Evolutionary conservation across 306 rosid species (phyloP).

Genomic region (Acmispon strigosus): DNA sequence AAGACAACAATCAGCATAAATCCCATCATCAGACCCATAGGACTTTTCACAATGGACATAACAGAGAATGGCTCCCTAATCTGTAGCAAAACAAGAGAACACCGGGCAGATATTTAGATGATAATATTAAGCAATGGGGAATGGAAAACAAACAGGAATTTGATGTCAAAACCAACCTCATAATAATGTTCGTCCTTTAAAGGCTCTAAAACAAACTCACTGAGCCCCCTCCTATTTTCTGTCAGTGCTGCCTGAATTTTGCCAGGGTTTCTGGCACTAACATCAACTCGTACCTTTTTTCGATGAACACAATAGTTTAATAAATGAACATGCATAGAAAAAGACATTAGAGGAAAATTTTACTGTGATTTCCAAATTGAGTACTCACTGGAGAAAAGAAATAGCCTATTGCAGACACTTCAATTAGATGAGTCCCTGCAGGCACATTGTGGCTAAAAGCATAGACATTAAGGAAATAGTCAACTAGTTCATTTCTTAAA

Average conservation of each 20-base stretch:
- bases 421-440: conserved; percentile 96
- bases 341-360: background rate
- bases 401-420: conserved; percentile 81
- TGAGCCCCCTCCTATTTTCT: conserved; percentile 76
- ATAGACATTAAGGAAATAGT: conserved; percentile 43
- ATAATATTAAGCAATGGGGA: conserved; percentile 4
- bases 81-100: conserved; percentile 39
- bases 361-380: conserved; percentile 15
- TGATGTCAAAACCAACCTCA: conserved; percentile 52
- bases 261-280: conserved; percentile 94
- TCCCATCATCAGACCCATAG: conserved; percentile 99
- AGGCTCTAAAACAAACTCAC: conserved; percentile 85
- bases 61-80: conserved; percentile 84
- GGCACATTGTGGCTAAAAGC: conserved; percentile 78
- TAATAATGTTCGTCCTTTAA: conserved; percentile 74
- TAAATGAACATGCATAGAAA: background rate
- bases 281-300: conserved; percentile 90
- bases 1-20: conserved; percentile 92
- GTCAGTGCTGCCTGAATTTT: conserved; percentile 95
- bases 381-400: conserved; percentile 81
- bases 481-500: conserved; percentile 5
- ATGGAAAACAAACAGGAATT: background rate
- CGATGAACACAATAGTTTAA: background rate
- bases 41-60: conserved; percentile 89
- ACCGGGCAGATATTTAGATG: conserved; percentile 12